These are phyloP conservation scores for Blastocystis sp. DNA, from an alignment of 352 stramenopile genomes.

Conservation along the genomic window DNA sequence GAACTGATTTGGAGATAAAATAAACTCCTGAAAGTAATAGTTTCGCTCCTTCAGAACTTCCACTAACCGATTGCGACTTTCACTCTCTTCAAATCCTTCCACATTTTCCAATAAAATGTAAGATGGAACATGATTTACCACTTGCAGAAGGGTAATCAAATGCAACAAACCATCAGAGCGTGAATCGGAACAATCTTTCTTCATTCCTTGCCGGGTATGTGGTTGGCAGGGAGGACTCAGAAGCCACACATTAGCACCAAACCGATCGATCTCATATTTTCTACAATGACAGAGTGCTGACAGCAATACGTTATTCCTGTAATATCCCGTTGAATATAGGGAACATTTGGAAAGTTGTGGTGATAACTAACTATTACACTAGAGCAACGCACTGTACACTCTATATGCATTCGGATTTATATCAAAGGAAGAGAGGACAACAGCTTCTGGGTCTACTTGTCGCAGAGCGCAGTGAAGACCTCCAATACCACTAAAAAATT, in stretches of 20 bases:
- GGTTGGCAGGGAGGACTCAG: conserved; percentile 61
- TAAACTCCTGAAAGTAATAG: conserved; percentile 56
- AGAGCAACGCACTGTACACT: conserved; percentile 2
- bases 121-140: not conserved
- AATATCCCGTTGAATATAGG: conserved; percentile 61
- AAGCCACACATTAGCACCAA: conserved; percentile 40
- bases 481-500: conserved; percentile 62
- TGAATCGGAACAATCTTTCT: conserved; percentile 24
- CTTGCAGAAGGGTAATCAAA: conserved; percentile 2
- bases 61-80: conserved; percentile 21
- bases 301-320: not conserved
- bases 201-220: conserved; percentile 55
- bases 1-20: conserved; percentile 60
- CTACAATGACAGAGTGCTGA: not conserved
- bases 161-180: conserved; percentile 54
- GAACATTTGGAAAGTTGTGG: conserved; percentile 51
- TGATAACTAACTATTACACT: not conserved
- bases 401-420: conserved; percentile 60
- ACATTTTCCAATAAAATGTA: conserved; percentile 61
- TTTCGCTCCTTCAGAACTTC: not conserved
- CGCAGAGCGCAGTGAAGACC: conserved; percentile 24
- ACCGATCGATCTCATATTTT: not conserved
- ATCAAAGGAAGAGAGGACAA: conserved; percentile 28
- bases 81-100: conserved; percentile 44
- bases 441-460: not conserved